These are phyloP conservation scores for Bryoglossum gracile DNA, from an alignment of 495 filamentous ascomycete species.

Conservation along the genomic window DNA sequence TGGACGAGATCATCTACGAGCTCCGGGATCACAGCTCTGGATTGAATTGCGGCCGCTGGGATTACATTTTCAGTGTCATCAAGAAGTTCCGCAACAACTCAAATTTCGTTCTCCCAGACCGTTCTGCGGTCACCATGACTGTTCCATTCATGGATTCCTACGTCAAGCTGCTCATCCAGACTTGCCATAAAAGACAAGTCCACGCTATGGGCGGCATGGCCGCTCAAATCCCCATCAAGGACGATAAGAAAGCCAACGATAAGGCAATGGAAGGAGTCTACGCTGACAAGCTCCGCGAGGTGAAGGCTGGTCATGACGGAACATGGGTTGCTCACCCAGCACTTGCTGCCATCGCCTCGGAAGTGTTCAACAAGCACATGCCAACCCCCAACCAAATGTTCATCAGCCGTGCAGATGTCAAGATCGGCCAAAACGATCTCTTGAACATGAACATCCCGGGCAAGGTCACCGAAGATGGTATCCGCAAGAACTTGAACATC, in stretches of 20 bases:
- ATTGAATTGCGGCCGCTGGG: slow-evolving; percentile 97
- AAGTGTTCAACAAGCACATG: slow-evolving; percentile 99
- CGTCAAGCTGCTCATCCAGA: slow-evolving; percentile 93
- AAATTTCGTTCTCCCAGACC: slow-evolving; percentile 89
- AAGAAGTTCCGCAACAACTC: slow-evolving; percentile 98
- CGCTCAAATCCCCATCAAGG: slow-evolving; percentile 97
- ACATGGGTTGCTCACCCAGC: slow-evolving; percentile 97
- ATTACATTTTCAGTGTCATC: slow-evolving; percentile 99
- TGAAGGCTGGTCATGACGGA: slow-evolving; percentile 90
- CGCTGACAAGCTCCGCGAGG: slow-evolving; percentile 94
- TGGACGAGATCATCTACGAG: slow-evolving; percentile 99
- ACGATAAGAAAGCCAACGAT: slow-evolving; percentile 82
- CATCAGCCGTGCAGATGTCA: slow-evolving; percentile 81
- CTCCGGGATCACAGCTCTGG: slow-evolving; percentile 94
- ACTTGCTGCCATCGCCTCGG: slow-evolving; percentile 77
- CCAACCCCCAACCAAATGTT: slow-evolving; percentile 97
- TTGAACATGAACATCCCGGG: slow-evolving; percentile 98
- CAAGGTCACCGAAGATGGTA: slow-evolving; percentile 87
- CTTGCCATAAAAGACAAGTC: slow-evolving; percentile 89
- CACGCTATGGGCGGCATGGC: slow-evolving; percentile 99
- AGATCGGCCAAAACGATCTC: slow-evolving; percentile 80
- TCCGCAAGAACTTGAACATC: slow-evolving; percentile 97
- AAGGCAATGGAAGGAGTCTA: slow-evolving; percentile 90
- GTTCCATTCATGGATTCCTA: slow-evolving; percentile 99
- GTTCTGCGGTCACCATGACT: slow-evolving; percentile 90